These are phyloP conservation scores for Proteromonas lacertae DNA, from an alignment of 352 stramenopile species.

Conservation along the genomic window DNA sequence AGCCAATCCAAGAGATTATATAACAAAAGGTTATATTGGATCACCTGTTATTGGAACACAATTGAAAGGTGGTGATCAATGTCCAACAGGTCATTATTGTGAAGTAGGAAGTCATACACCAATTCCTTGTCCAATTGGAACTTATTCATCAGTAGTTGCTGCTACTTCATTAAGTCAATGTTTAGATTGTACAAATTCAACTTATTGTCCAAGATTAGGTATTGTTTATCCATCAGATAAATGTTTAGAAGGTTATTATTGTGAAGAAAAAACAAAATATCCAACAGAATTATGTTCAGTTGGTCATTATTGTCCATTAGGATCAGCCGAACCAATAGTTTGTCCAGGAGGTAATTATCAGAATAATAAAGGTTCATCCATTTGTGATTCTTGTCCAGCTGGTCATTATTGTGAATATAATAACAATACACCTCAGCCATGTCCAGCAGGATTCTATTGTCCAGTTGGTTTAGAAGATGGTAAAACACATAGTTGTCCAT, in stretches of 20 bases:
- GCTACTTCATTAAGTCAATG: not conserved
- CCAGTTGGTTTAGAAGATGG: slow-evolving; percentile 18
- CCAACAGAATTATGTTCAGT: slow-evolving; percentile 9
- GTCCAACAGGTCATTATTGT: slow-evolving; percentile 12
- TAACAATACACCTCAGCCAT: slow-evolving; percentile 32
- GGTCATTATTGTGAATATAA: no score
- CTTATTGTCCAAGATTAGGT: slow-evolving; percentile 17
- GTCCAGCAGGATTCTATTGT: no score
- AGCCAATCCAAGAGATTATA: not conserved
- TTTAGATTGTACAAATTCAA: slow-evolving; percentile 18
- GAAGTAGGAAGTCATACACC: slow-evolving; percentile 6
- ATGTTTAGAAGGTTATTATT: slow-evolving; percentile 2
- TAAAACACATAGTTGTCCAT: slow-evolving; percentile 21
- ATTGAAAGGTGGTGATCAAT: slow-evolving; percentile 4
- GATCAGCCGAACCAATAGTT: slow-evolving; percentile 14
- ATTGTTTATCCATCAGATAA: slow-evolving; percentile 1
- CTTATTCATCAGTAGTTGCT: slow-evolving; percentile 2
- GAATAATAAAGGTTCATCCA: slow-evolving; percentile 5
- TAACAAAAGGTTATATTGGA: slow-evolving; percentile 5
- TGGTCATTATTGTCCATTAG: slow-evolving; percentile 24
- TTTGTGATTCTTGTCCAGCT: slow-evolving; percentile 17
- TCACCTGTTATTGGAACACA: slow-evolving; percentile 1
- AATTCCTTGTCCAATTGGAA: slow-evolving; percentile 8
- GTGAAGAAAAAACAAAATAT: not conserved
- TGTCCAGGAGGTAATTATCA: slow-evolving; percentile 19